Evolutionary conservation across 2,329 filamentous ascomycete genomes (phyloP).

Genomic region (Gyromitra esculenta): DNA sequence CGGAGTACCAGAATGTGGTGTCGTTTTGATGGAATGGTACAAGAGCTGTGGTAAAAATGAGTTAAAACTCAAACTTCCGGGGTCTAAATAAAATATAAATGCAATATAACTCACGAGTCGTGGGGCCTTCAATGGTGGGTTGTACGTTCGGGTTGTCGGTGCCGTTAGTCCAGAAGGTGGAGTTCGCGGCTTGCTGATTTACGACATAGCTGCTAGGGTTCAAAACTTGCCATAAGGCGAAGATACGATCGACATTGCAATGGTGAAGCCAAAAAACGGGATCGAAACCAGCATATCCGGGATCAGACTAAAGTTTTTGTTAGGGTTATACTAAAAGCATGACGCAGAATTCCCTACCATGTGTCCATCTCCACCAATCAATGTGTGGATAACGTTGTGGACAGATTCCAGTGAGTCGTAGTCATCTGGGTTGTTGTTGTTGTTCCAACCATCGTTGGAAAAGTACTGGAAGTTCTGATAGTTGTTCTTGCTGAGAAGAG

Average conservation of each 20-base stretch:
- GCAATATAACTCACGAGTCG: slow-evolving; percentile 61
- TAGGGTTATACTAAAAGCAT: background rate
- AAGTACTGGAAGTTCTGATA: slow-evolving; percentile 75
- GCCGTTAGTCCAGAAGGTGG: slow-evolving; percentile 65
- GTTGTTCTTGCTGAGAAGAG: slow-evolving; percentile 68
- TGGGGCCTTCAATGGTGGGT: slow-evolving; percentile 57
- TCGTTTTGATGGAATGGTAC: slow-evolving; percentile 61
- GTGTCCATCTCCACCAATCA: slow-evolving; percentile 53
- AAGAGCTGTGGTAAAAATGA: slow-evolving; percentile 69
- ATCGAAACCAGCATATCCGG: slow-evolving; percentile 79
- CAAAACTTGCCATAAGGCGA: slow-evolving; percentile 80
- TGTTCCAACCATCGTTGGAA: slow-evolving; percentile 73
- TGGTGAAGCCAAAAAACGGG: slow-evolving; percentile 83
- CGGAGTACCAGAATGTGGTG: slow-evolving; percentile 75
- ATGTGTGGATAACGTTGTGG: slow-evolving; percentile 70
- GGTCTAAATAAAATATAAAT: too few species aligned
- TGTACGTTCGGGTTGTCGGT: slow-evolving; percentile 9
- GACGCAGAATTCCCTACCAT: slow-evolving; percentile 48
- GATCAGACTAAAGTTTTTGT: slow-evolving; percentile 64
- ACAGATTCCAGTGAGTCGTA: slow-evolving; percentile 74
- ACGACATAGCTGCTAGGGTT: slow-evolving; percentile 74
- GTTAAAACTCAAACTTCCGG: background rate
- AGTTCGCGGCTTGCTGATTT: slow-evolving; percentile 65
- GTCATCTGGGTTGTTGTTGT: slow-evolving; percentile 61
- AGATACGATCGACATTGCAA: slow-evolving; percentile 76